Base-by-base conservation (phyloP, 2,329 filamentous ascomycete genomes). In the Exserohilum rostratum region DNA sequence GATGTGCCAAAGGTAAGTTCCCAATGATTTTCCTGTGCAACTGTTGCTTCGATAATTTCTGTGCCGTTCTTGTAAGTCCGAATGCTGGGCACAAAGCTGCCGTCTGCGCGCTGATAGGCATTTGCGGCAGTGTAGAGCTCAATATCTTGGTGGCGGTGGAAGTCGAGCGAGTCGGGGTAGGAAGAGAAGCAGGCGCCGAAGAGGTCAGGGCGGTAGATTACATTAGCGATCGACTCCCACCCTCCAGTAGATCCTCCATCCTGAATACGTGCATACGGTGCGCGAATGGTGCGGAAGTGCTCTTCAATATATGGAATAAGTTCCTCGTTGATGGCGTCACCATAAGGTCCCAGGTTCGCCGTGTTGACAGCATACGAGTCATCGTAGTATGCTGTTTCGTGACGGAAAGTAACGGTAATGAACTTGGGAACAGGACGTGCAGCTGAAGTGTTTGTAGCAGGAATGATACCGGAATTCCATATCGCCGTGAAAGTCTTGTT, bases 301-400 rank as follows among this genome's bases (percentile, higher is more conserved):
- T 56, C 46, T 30, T 77, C 74, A 20, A 77, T 56, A 27, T 67
- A 49, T 0, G 75, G 73, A 6, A 77, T 67, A 2, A 77, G 63
- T 45, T 77, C 75, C n/a, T 77, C 73, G 55, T 77, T 77, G 60
- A 77, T 68, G 1, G 74, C 74, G 20, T 76, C 74, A 9, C 75
- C 75, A 34, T 71, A 77, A 3, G 75, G 75, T 3, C 75, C 75
- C 6, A 77, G 60, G 42, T 77, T 77, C 2, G 74, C 73, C 0
- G 72, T 74, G 47, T 77, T 77, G 37, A 76, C 74, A 0, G 68
- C 73, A 49, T 76, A 76, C 0, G 73, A 76, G 46, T 77, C 73
- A 46, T 77, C 74, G 55, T 76, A 77, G 47, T 67, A 76, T 0
- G 74, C 68, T 0, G 66, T 57, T 57, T 77, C 74, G 40, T 76